A percentile compares a stretch with the other conserved stretches of the same genome.
Conservation (phyloP, 192 early-diverging fungal genomes). For the Obelidium mucronatum region DNA sequence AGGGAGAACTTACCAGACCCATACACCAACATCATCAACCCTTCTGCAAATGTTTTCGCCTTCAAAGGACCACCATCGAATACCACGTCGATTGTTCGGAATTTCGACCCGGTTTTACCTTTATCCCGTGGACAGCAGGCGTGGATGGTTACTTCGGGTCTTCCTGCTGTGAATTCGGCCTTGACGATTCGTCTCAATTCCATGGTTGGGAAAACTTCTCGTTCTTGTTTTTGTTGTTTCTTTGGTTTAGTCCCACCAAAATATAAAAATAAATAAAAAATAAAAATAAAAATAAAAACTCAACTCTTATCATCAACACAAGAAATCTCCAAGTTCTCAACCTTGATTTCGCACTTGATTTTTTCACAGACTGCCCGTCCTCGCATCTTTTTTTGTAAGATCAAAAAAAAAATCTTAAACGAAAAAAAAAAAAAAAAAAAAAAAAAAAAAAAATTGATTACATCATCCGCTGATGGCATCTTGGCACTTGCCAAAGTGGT, state of each 20-base stretch:
- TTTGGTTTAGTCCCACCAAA: too few species aligned
- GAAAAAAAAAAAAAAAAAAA: too few species aligned
- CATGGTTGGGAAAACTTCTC: conserved; percentile 49
- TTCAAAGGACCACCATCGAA: conserved; percentile 35
- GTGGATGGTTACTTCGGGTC: conserved; percentile 36
- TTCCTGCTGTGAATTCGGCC: conserved; percentile 23
- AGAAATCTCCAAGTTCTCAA: conserved; percentile 45
- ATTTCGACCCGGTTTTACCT: conserved; percentile 51
- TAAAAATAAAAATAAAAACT: background rate
- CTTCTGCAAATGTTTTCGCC: conserved; percentile 45
- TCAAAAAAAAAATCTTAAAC: too few species aligned
- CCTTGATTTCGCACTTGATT: conserved; percentile 45
- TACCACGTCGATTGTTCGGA: conserved; percentile 47
- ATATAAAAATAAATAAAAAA: conserved; percentile 18
- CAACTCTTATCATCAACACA: conserved; percentile 54
- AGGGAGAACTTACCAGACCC: conserved; percentile 42
- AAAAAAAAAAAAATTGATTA: too few species aligned
- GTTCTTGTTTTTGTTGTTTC: too few species aligned
- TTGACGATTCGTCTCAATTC: conserved; percentile 49
- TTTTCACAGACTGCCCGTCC: conserved; percentile 45
- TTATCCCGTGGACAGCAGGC: conserved; percentile 51
- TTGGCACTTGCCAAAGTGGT: background rate
- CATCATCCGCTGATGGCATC: conserved; percentile 25
- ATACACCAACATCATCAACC: conserved; percentile 46
- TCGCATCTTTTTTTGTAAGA: conserved; percentile 19